Base-by-base conservation (phyloP, 2,329 filamentous ascomycete species). In the Dothideomycetidae sp. region DNA sequence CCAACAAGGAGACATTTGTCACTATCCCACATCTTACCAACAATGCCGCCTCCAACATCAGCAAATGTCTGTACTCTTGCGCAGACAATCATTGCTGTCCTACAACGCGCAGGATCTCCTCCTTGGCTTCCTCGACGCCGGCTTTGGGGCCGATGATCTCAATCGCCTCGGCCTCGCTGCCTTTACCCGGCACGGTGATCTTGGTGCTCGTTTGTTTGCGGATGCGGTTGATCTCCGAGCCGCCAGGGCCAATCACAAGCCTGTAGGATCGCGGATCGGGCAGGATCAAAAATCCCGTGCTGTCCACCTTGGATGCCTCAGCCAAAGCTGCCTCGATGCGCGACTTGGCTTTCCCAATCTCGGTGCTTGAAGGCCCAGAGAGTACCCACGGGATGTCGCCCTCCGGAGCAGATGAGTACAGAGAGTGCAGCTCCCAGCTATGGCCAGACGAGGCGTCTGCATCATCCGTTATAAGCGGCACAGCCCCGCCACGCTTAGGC, bases 391-490 rank as follows among this genome's bases (percentile, higher is more conserved):
- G 82, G 49, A 90, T 86, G 5, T 61, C 58, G 28, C 62, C 63
- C 16, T 57, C 55, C 14, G 77, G 78, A n/a, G 62, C 60, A 28
- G 72, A 70, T 53, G 84, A 75, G 42, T 92, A 71, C 7, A 93
- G 66, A 53, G 84, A 75, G 42, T 92, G 71, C 10, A 90, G 64
- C 47, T 81, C 81, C 84, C 86, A 98, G 2, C 81, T 83, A 63
- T 93, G 77, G 14, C 68, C 72, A 45, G 81, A 75, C 5, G 73
- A 66, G 14, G 69, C 59, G 10, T 70, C 62, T 4, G 54, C 49
- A 36, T 90, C 82, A 53, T 96, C 90, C 1, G 86, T 96, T 59
- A 96, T 96, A 48, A 98, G 62, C n/a, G 90, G 90, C 40, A 93
- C 70, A 28, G 73, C 61, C 33, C 66, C 70, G 45, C 73, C 78